A percentile compares a stretch with the other conserved stretches of the same genome.
These are phyloP conservation scores for Trichosporon sp. DNA, from an alignment of 1,284 basidiomycete species.

Conservation along the genomic window DNA sequence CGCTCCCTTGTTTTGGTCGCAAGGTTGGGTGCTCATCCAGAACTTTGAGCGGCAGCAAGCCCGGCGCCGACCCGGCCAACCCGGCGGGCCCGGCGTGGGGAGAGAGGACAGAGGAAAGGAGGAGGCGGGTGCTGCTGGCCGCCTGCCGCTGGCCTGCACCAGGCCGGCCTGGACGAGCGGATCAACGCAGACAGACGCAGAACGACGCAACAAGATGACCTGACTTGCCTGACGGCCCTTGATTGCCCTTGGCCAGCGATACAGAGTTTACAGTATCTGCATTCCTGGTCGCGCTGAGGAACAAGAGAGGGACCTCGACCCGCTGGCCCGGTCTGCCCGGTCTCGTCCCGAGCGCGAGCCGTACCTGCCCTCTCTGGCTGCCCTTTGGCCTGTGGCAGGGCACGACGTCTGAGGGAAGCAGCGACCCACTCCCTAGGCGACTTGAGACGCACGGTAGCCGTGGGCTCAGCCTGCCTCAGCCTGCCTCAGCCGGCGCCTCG, in stretches of 20 bases:
- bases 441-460: neutral
- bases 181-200: neutral
- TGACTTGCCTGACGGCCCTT: neutral
- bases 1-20: neutral
- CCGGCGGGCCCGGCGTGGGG: neutral
- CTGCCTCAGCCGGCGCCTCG: no score
- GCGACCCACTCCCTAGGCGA: neutral
- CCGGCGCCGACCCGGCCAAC: neutral
- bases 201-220: neutral
- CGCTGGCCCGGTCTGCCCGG: neutral
- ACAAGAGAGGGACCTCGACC: neutral
- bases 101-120: neutral
- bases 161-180: neutral
- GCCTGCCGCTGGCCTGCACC: neutral
- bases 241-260: neutral
- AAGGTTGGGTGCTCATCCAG: neutral
- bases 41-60: neutral
- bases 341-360: neutral
- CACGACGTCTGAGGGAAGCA: neutral
- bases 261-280: neutral
- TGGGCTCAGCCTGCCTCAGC: no score
- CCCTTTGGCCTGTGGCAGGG: no score
- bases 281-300: neutral
- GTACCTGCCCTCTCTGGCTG: neutral
- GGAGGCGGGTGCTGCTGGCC: neutral